Conservation (phyloP, 2,329 filamentous ascomycete species). For the Xylaria multiplex region DNA sequence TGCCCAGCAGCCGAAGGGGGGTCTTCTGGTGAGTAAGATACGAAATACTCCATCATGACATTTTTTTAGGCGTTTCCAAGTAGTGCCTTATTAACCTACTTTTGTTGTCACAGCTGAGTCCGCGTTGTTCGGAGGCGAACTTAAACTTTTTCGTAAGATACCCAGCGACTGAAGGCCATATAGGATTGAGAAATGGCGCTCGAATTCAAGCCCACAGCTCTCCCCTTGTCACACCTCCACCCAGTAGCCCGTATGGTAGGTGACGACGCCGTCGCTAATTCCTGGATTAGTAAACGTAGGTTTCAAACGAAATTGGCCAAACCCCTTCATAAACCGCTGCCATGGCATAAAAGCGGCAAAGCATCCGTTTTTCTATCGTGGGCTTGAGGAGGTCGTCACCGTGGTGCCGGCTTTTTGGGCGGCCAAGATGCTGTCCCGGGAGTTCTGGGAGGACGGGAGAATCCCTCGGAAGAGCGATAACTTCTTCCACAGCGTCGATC, state of each 20-base stretch:
- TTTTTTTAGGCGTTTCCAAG: too few relatives aligned
- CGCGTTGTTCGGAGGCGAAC: conserved; percentile 16
- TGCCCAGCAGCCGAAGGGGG: conserved; percentile 22
- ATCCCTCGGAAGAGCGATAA: conserved; percentile 27
- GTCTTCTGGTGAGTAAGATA: conserved; percentile 21
- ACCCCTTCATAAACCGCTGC: not conserved
- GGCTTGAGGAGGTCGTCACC: not conserved
- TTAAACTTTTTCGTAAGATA: conserved; percentile 11
- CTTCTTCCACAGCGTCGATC: conserved; percentile 12
- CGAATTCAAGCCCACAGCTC: not conserved
- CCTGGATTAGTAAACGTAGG: not conserved
- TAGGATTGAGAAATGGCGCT: not conserved
- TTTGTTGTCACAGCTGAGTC: conserved; percentile 16
- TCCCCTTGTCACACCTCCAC: too few relatives aligned
- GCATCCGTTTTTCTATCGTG: conserved; percentile 1
- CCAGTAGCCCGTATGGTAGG: not conserved
- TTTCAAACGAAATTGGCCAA: conserved; percentile 24
- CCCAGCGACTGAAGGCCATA: not conserved
- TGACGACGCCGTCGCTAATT: conserved; percentile 1
- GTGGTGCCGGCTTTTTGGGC: conserved; percentile 6
- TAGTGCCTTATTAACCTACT: not conserved
- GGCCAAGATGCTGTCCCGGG: conserved; percentile 19
- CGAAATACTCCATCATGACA: not conserved
- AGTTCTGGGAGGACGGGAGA: conserved; percentile 11
- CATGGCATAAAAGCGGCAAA: not conserved